Conservation (phyloP, 2,329 filamentous ascomycete genomes). For the Apiospora koreana region DNA sequence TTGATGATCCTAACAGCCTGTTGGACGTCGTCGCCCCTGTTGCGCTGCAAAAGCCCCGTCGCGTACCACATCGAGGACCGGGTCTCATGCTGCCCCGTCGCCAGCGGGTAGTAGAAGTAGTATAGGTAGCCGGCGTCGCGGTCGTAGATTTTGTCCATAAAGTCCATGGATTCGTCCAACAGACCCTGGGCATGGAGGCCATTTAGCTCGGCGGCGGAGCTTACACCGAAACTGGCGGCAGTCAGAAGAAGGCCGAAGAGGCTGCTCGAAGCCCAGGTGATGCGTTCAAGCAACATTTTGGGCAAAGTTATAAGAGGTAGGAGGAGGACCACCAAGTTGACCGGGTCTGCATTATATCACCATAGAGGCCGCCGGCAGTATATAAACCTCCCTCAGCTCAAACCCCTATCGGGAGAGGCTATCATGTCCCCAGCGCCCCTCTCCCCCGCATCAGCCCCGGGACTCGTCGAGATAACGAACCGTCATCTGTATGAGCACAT, state of each 20-base stretch:
- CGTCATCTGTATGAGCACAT: not conserved
- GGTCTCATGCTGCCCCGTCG: constrained; percentile 42
- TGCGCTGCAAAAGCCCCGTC: constrained; percentile 46
- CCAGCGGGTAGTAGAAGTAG: constrained; percentile 30
- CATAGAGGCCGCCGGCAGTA: not conserved
- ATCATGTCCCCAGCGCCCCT: not conserved
- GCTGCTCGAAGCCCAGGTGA: not conserved
- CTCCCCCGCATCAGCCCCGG: not conserved
- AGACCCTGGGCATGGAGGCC: constrained; percentile 26
- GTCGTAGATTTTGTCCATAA: constrained; percentile 49
- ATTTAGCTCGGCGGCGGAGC: constrained; percentile 10
- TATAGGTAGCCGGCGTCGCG: constrained; percentile 43
- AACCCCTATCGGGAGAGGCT: not conserved
- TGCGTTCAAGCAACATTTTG: not conserved
- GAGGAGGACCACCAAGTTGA: too few species aligned
- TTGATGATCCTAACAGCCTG: constrained; percentile 46
- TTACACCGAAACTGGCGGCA: not conserved
- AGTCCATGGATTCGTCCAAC: constrained; percentile 46
- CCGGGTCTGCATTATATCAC: not conserved
- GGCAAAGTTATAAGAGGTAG: not conserved
- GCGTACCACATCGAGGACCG: constrained; percentile 51
- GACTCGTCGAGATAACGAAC: not conserved
- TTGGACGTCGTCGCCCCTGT: constrained; percentile 41
- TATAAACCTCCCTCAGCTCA: not conserved
- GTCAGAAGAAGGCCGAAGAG: constrained; percentile 4